Conservation (phyloP, 2,329 filamentous ascomycete genomes). For the Moelleriella libera region DNA sequence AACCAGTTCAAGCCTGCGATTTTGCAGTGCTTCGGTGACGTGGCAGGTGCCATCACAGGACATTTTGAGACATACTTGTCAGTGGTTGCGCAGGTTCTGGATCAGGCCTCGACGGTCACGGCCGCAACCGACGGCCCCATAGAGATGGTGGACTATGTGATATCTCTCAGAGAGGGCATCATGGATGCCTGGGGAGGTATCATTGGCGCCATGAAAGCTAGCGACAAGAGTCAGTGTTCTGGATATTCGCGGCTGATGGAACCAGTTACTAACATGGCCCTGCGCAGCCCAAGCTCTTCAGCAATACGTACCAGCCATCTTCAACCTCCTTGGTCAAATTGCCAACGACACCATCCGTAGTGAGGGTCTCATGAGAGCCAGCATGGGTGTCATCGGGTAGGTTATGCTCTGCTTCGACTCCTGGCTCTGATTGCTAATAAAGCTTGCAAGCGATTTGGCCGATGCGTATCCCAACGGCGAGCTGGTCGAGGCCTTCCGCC, state of each 20-base stretch:
- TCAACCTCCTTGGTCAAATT: constrained; percentile 71
- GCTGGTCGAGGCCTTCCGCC: constrained; percentile 69
- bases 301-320: constrained; percentile 73
- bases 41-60: constrained; percentile 83
- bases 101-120: constrained; percentile 78
- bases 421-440: not conserved
- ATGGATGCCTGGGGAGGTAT: constrained; percentile 99
- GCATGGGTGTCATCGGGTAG: constrained; percentile 88
- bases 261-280: constrained; percentile 11
- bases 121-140: constrained; percentile 68
- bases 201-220: constrained; percentile 82
- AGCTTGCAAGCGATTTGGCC: constrained; percentile 59
- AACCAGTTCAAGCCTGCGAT: constrained; percentile 99
- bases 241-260: too few relatives aligned
- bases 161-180: constrained; percentile 89
- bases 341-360: constrained; percentile 75
- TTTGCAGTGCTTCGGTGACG: constrained; percentile 93
- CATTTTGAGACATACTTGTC: constrained; percentile 87
- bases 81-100: constrained; percentile 84
- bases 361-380: constrained; percentile 80
- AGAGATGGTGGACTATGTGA: constrained; percentile 94
- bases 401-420: constrained; percentile 29
- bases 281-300: constrained; percentile 53
- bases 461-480: constrained; percentile 89
- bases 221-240: constrained; percentile 53